These are phyloP conservation scores for Diaporthe sp. DNA, from an alignment of 2,329 filamentous ascomycete species.

Conservation along the genomic window DNA sequence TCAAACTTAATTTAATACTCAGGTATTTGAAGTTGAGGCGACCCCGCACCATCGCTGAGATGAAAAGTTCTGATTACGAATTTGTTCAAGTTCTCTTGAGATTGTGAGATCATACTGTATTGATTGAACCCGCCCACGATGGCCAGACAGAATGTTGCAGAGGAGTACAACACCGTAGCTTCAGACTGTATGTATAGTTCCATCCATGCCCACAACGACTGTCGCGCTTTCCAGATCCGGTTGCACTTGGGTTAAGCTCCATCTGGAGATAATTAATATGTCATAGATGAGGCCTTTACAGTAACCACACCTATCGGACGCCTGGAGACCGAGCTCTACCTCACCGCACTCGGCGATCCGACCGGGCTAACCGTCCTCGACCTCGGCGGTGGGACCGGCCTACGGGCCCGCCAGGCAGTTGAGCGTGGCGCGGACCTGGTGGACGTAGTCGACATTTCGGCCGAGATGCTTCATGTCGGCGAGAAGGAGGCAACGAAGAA, in stretches of 20 bases:
- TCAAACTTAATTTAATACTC: neutral
- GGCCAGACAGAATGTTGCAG: neutral
- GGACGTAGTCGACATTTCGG: conserved; percentile 44
- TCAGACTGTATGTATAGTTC: neutral
- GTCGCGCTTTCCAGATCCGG: no score
- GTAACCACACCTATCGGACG: conserved; percentile 6
- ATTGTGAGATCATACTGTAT: neutral
- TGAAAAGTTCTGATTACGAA: neutral
- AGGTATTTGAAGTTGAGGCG: neutral
- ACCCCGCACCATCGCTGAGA: neutral
- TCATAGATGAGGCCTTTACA: conserved; percentile 6
- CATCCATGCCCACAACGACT: no score
- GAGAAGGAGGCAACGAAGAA: conserved; percentile 2
- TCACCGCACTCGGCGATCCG: conserved; percentile 40
- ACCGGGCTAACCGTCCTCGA: conserved; percentile 42
- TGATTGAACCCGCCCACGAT: neutral
- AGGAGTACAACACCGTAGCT: neutral
- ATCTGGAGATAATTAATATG: neutral
- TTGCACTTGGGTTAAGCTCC: neutral
- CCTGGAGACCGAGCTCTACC: conserved; percentile 36
- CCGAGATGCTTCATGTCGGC: conserved; percentile 41
- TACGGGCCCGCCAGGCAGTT: conserved; percentile 42
- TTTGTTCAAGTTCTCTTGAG: neutral
- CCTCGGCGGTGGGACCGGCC: conserved; percentile 44
- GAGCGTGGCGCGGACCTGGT: conserved; percentile 40